Base-by-base conservation (phyloP, 257 asterid genomes). In the Rauvolfia tetraphylla region DNA sequence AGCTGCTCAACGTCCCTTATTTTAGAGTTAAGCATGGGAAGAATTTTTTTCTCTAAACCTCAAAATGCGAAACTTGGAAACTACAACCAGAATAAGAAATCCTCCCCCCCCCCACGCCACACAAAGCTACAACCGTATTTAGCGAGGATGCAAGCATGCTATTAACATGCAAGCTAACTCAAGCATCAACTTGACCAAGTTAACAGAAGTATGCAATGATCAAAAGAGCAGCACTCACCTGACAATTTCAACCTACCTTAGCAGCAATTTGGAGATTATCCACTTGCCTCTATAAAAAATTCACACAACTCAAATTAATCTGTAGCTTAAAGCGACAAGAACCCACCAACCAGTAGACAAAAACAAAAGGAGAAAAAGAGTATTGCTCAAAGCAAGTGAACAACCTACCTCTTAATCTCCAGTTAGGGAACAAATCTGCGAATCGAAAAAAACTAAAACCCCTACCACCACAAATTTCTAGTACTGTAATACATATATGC, bases 231-330 rank as follows among this genome's bases (percentile, higher is more conserved):
- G 79, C 95, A 89, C 98, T 94, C 98, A 92, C 97, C 98, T 92
- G 98, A 93, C 70, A 83, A 89, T 88, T 78, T 84, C 90, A 90
- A 88, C 89, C 89, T 89, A 89, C 89, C 91, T 84, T 89, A 86
- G 96, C 97, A 88, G 96, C 98, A 90, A 85, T 90, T 88, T 86
- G 97, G 87, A 87, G 96, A 91, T 81, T 83, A 90, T 91, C 98
- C 91, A 90, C 89, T 86, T 83, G 92, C 95, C 88, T 85, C 96
- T 91, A 88, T 81, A 88, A 89, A 89, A 90, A 89, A 92, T 89
- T 87, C 91, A 90, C 87, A 87, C 78, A 89, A 87, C 89, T 91
- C 82, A 78, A 88, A 89, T 91, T 91, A 90, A 90, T 86, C 87
- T 84, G 73, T 84, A 80, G 84, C 90, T 84, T 78, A 78, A 78